Conservation (phyloP, 2,329 filamentous ascomycete species). For the Didymella keratinophila region DNA sequence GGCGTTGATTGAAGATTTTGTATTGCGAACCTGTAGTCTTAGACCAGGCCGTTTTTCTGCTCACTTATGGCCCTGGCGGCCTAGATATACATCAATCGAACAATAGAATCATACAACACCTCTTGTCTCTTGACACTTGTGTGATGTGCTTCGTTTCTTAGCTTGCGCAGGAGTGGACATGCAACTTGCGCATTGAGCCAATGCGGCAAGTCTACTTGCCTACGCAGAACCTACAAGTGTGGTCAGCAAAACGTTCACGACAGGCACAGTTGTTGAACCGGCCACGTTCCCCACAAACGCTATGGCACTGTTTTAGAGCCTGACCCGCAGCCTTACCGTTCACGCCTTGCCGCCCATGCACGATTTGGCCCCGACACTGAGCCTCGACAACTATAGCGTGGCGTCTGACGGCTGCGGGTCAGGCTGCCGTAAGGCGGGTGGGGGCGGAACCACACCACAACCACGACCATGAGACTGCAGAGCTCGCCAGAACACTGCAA, state of each 20-base stretch:
- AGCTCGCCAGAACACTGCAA: too few relatives aligned
- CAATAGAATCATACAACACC: not conserved
- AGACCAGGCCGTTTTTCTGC: not conserved
- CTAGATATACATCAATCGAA: not conserved
- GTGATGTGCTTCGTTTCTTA: too few relatives aligned
- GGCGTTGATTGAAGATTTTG: not conserved
- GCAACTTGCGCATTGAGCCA: not conserved
- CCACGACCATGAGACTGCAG: not conserved
- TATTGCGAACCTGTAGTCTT: not conserved
- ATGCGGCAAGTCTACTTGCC: constrained; percentile 23
- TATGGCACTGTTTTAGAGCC: not conserved
- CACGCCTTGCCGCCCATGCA: not conserved
- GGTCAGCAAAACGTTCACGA: not conserved
- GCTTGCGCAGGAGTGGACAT: too few relatives aligned
- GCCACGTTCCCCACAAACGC: constrained; percentile 2
- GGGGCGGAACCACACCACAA: not conserved
- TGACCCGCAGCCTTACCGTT: constrained; percentile 4
- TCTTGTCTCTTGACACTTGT: too few relatives aligned
- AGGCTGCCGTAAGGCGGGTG: not conserved
- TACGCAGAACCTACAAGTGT: constrained; percentile 29
- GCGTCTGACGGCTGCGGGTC: constrained; percentile 26
- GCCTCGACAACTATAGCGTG: constrained; percentile 32
- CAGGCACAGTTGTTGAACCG: not conserved
- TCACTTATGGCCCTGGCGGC: not conserved
- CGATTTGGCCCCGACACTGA: constrained; percentile 9